Conservation (phyloP, 345 rosid species). For the Geranium rotundifolium region DNA sequence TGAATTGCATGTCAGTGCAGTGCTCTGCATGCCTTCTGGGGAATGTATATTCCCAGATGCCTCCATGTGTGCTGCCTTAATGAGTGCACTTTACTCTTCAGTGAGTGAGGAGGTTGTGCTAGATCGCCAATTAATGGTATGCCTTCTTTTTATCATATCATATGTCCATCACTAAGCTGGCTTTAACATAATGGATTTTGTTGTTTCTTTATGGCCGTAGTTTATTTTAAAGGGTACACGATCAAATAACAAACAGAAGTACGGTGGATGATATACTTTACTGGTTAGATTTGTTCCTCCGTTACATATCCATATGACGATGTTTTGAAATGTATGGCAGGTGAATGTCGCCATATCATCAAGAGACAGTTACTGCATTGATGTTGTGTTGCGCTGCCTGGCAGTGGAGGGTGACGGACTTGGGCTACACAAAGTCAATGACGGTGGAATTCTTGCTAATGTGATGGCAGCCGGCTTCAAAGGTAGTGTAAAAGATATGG, state of each 20-base stretch:
- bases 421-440: conserved; percentile 45
- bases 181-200: no score
- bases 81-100: conserved; percentile 88
- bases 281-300: neutral
- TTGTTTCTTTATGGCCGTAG: no score
- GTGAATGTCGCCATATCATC: conserved; percentile 67
- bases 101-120: conserved; percentile 70
- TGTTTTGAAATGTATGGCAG: conserved; percentile 27
- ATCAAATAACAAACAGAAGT: no score
- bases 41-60: conserved; percentile 89
- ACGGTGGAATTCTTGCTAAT: conserved; percentile 76
- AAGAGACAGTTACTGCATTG: conserved; percentile 65
- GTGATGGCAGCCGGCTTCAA: conserved; percentile 90
- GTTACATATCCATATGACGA: neutral
- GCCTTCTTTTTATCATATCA: neutral
- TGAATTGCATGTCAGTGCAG: conserved; percentile 79
- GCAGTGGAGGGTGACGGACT: conserved; percentile 88
- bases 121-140: conserved; percentile 73
- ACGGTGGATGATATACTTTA: no score
- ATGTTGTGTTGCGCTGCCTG: conserved; percentile 77
- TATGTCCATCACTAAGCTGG: no score
- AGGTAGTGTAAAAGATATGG: conserved; percentile 29
- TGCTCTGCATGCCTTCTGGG: conserved; percentile 91
- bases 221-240: no score
- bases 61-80: conserved; percentile 66